Percentiles rank a stretch among this genome's conserved stretches.
Evolutionary conservation across 495 filamentous ascomycete genomes (phyloP).

Genomic region (Penicillium lividum): DNA sequence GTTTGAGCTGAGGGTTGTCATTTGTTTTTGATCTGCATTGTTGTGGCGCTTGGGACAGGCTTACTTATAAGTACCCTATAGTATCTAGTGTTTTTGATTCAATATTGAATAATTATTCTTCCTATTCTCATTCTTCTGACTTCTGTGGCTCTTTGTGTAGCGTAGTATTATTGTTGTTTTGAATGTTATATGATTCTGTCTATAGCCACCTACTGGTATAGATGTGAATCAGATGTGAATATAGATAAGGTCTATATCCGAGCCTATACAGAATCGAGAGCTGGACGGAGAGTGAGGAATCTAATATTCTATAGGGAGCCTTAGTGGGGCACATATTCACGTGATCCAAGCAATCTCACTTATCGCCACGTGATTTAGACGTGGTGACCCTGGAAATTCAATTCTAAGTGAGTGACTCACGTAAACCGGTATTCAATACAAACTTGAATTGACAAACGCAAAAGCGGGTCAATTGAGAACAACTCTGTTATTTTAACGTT

Average conservation of each 20-base stretch:
- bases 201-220: too few species aligned
- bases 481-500: background rate
- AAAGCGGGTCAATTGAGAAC: background rate
- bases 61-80: background rate
- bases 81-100: background rate
- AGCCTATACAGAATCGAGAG: too few species aligned
- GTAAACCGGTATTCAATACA: background rate
- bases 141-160: too few species aligned
- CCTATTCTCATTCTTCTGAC: background rate
- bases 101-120: background rate
- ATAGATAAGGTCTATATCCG: too few species aligned
- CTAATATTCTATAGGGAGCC: too few species aligned
- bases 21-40: constrained; percentile 26
- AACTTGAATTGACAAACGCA: background rate
- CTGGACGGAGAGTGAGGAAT: too few species aligned
- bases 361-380: background rate
- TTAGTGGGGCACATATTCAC: too few species aligned
- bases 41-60: constrained; percentile 29
- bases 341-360: too few species aligned
- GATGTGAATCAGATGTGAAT: too few species aligned
- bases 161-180: too few species aligned
- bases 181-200: too few species aligned
- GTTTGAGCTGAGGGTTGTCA: constrained; percentile 28
- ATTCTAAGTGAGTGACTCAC: background rate
- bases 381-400: background rate